These are phyloP conservation scores for Yamadazyma akitaensis DNA, from an alignment of 805 yeast species.

Conservation along the genomic window DNA sequence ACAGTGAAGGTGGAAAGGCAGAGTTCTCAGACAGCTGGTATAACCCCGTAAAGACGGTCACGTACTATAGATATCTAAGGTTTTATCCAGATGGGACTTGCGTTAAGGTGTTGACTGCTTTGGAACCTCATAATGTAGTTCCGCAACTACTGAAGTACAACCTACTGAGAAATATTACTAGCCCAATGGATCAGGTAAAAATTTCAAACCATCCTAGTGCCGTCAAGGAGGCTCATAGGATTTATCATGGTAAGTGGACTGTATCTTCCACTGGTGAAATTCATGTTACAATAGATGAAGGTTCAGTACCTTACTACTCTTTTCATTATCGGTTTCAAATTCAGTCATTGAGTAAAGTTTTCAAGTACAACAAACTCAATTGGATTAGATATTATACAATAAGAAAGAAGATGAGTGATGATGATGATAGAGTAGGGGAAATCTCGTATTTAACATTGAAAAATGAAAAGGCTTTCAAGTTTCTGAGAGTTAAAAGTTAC, in stretches of 20 bases:
- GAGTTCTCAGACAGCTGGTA: constrained; percentile 65
- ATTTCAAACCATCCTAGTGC: constrained; percentile 15
- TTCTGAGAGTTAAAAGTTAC: constrained; percentile 57
- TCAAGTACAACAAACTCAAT: constrained; percentile 63
- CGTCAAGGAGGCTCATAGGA: constrained; percentile 29
- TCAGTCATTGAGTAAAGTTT: constrained; percentile 52
- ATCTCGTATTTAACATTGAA: constrained; percentile 48
- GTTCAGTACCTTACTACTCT: constrained; percentile 56
- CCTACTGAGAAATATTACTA: constrained; percentile 15
- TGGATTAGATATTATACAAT: constrained; percentile 67
- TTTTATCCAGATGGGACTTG: constrained; percentile 79
- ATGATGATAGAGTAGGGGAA: constrained; percentile 52
- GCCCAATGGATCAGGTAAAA: constrained; percentile 13
- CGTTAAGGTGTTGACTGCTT: constrained; percentile 62
- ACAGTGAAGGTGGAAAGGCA: constrained; percentile 75
- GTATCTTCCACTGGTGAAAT: constrained; percentile 51
- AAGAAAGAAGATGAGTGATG: constrained; percentile 41
- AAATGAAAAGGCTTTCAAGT: constrained; percentile 78
- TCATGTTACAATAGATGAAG: constrained; percentile 48
- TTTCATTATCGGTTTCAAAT: constrained; percentile 65
- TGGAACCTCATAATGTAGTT: constrained; percentile 69
- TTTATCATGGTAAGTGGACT: constrained; percentile 55
- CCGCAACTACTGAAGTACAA: constrained; percentile 44
- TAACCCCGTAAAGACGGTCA: constrained; percentile 76
- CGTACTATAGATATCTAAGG: constrained; percentile 82